Base-by-base conservation (phyloP, 176 grass and related monocot genomes). In the Aegilops tauschii region DNA sequence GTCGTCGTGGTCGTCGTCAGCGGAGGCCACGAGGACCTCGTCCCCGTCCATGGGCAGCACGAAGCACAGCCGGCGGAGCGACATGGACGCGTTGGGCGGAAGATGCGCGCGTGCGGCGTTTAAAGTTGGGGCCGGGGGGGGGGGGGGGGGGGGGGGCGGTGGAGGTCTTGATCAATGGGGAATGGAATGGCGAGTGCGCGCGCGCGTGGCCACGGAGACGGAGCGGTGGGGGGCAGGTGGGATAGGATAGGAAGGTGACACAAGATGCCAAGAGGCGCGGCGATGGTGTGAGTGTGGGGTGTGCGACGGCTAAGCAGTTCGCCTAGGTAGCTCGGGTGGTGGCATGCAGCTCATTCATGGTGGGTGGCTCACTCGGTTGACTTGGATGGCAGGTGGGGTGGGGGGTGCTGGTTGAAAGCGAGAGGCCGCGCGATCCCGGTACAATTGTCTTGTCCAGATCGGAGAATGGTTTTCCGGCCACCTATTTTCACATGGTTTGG, bases 41-140 rank as follows among this genome's bases (percentile, higher is more conserved):
- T 84, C 87, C 66, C 16, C 66, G 67, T 89, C 87, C 87, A 84
- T 89, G 75, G 87, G 76, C 14, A 89, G 76, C 16, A 89, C 76
- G 76, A 89, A 89, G 75, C 87, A 88, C 0, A 88, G 54, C 16
- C 65, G 81, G 14, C 65, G 81, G 5, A 84, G 65, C 16, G 81
- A 73, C 87, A 84, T 88, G 73, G 86, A 35, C 5, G 23, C 16
- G 23, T 9, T 21, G 59, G 21, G 63, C 76, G 80, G 86, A 68
- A 2, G 72, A 69, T 88, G 80, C 45, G 45, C 45, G 45, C 58
- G 68, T 74, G 40, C 18, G 50, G 47, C 12, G 29, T 71, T 71
- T 32, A 45, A 86, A 77, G 66, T 8, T 75, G 72, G 2, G 23
- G 23, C 23, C 23, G 23, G 23, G 23, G 71, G 25, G 42, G 72